Evolutionary conservation across 148 eudicot species (phyloP).

Genomic region (Silene uniflora): DNA sequence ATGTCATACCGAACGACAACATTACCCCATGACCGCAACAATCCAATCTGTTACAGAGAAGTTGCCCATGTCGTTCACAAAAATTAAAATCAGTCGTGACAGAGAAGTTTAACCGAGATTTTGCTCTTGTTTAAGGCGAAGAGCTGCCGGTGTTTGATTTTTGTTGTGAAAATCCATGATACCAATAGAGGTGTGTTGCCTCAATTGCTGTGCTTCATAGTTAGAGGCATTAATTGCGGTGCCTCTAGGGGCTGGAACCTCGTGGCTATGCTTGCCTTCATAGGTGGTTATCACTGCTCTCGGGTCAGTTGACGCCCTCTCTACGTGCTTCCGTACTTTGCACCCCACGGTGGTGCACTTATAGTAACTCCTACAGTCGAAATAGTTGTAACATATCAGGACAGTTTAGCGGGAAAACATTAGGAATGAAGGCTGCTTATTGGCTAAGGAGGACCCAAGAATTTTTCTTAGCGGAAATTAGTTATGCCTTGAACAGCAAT

Average conservation of each 20-base stretch:
- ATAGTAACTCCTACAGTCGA: constrained; percentile 54
- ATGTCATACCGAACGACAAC: too few species aligned
- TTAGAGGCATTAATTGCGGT: constrained; percentile 18
- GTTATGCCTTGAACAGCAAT: too few species aligned
- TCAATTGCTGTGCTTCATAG: constrained; percentile 7
- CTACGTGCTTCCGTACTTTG: constrained; percentile 86
- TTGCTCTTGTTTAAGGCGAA: constrained; percentile 65
- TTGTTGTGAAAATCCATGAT: constrained; percentile 22
- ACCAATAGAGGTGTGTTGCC: constrained; percentile 7
- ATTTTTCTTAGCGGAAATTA: too few species aligned
- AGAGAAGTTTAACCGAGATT: constrained; percentile 21
- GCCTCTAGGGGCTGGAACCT: constrained; percentile 50
- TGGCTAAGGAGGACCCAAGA: too few species aligned
- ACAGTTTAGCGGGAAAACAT: too few species aligned
- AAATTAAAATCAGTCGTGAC: neutral
- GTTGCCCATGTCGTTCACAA: too few species aligned
- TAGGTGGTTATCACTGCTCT: constrained; percentile 84
- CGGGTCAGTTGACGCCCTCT: constrained; percentile 69
- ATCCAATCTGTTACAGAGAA: neutral
- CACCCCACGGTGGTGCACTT: constrained; percentile 75
- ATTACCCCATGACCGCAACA: too few species aligned
- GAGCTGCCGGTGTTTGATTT: constrained; percentile 33
- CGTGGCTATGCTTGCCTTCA: constrained; percentile 87
- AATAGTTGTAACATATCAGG: too few species aligned
- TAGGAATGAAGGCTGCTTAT: too few species aligned